Conservation (phyloP, 305 asterid species). For the Solanum hybrid region DNA sequence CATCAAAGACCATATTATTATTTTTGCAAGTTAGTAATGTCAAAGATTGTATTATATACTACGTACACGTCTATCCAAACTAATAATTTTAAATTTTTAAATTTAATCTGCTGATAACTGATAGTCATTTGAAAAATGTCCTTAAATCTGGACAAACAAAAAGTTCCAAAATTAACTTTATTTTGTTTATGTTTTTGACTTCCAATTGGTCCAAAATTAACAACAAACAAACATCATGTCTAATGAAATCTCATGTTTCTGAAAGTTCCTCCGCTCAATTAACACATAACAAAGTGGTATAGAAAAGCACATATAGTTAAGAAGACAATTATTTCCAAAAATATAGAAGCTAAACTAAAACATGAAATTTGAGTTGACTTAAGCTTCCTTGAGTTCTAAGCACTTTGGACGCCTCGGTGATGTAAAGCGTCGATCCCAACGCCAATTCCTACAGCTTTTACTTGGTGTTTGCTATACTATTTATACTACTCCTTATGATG, state of each 20-base stretch:
- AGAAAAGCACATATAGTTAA: too few species aligned
- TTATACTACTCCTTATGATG: background rate
- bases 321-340: too few species aligned
- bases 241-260: background rate
- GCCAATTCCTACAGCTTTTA: too few species aligned
- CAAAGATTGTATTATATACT: background rate
- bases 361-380: too few species aligned
- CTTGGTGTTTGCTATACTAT: background rate
- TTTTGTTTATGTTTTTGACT: background rate
- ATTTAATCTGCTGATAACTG: background rate
- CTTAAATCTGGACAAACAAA: background rate
- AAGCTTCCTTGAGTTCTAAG: background rate
- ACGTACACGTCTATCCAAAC: background rate
- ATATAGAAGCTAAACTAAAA: too few species aligned
- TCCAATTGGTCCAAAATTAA: background rate
- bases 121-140: background rate
- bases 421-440: background rate
- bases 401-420: background rate
- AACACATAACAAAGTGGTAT: background rate
- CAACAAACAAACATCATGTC: background rate
- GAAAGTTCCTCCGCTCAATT: background rate
- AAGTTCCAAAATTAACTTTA: background rate
- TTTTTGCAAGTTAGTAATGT: background rate
- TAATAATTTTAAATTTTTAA: background rate
- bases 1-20: background rate